A percentile compares a stretch with the other conserved stretches of the same genome.
Conservation (phyloP, 257 asterid species). For the Plantago ovata region DNA sequence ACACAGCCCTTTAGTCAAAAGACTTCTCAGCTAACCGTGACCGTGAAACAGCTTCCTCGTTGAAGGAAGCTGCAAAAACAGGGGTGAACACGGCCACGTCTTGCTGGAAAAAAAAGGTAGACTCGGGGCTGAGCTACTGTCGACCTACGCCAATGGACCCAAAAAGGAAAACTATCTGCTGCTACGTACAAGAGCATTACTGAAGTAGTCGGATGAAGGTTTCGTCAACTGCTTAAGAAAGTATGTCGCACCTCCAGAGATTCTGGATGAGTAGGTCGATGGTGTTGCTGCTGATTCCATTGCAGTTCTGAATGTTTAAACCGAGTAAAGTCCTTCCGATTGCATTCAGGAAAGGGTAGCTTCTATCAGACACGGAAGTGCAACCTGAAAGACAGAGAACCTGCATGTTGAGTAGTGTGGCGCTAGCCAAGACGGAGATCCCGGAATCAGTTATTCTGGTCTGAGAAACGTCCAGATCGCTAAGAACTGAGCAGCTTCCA, state of each 20-base stretch:
- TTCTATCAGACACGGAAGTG: constrained; percentile 43
- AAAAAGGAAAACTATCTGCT: constrained; percentile 23
- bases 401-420: constrained; percentile 49
- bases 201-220: background rate
- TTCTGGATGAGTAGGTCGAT: constrained; percentile 50
- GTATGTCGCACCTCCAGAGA: constrained; percentile 88
- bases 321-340: constrained; percentile 59
- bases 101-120: constrained; percentile 48
- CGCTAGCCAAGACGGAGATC: constrained; percentile 48
- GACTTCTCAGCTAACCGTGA: constrained; percentile 37
- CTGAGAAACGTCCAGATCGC: constrained; percentile 66
- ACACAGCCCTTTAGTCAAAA: constrained; percentile 32
- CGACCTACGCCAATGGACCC: constrained; percentile 43
- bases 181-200: constrained; percentile 28
- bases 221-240: constrained; percentile 30
- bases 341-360: constrained; percentile 48
- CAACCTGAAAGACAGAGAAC: constrained; percentile 68
- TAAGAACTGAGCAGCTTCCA: constrained; percentile 44
- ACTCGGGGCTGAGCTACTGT: constrained; percentile 30
- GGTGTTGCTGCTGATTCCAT: constrained; percentile 39
- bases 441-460: constrained; percentile 61
- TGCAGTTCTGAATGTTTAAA: constrained; percentile 70
- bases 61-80: constrained; percentile 53
- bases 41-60: constrained; percentile 51
- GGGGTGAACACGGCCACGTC: constrained; percentile 29